Conservation (phyloP, 1,139 yeast genomes). For the Candida gigantensis region DNA sequence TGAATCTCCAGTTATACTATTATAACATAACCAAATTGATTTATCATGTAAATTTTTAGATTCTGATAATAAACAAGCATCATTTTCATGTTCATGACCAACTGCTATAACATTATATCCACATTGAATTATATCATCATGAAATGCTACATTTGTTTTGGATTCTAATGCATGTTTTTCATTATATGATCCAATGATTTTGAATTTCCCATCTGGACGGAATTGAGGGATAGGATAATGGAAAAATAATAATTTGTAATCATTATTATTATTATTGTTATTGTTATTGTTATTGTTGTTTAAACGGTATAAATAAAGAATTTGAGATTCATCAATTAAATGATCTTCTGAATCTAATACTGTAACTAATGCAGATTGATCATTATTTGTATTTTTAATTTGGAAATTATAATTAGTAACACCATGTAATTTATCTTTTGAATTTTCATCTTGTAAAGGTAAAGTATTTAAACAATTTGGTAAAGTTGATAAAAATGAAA, state of each 20-base stretch:
- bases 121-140: conserved; percentile 38
- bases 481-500: conserved; percentile 29
- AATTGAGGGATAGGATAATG: conserved; percentile 55
- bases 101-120: conserved; percentile 49
- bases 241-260: conserved; percentile 44
- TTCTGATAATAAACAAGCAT: conserved; percentile 45
- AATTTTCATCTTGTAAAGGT: conserved; percentile 6
- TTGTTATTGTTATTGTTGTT: conserved; percentile 15
- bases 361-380: conserved; percentile 29
- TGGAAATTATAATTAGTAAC: conserved; percentile 38
- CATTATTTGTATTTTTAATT: conserved; percentile 15
- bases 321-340: conserved; percentile 33
- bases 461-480: conserved; percentile 41
- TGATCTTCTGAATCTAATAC: conserved; percentile 36
- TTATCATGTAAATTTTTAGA: conserved; percentile 13
- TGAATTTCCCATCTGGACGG: conserved; percentile 50
- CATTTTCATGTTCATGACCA: conserved; percentile 59
- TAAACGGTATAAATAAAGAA: conserved; percentile 27
- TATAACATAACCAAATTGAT: conserved; percentile 43
- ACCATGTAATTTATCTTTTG: conserved; percentile 27
- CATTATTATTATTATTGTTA: conserved; percentile 14
- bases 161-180: conserved; percentile 43
- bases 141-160: conserved; percentile 34
- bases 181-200: conserved; percentile 50
- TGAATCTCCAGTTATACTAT: conserved; percentile 41